phyloP scores from a whole-genome alignment of 2,329 filamentous ascomycete species.

The Huntiella omanensis region DNA sequence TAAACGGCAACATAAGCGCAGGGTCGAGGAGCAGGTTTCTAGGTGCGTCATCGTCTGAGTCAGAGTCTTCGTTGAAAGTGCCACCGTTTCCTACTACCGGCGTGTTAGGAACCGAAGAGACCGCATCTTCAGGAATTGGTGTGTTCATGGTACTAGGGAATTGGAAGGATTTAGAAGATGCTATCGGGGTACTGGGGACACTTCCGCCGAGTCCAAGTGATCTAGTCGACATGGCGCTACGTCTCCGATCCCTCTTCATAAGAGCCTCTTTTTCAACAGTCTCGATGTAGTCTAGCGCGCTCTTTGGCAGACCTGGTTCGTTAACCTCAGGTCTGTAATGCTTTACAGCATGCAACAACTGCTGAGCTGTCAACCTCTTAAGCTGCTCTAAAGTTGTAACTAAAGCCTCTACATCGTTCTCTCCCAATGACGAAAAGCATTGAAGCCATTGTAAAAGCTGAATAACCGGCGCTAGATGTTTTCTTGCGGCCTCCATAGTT shows the following conservation, averaged over 20 bases:
- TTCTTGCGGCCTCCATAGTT: constrained; percentile 64
- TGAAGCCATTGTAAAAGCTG: constrained; percentile 95
- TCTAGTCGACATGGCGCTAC: constrained; percentile 26
- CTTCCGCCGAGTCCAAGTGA: constrained; percentile 14
- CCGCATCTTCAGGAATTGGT: constrained; percentile 14
- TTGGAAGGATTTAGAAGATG: constrained; percentile 22
- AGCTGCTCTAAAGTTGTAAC: constrained; percentile 80
- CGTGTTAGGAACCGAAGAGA: constrained; percentile 7
- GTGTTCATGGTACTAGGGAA: constrained; percentile 22
- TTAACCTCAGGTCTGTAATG: constrained; percentile 91
- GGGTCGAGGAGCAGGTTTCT: constrained; percentile 70
- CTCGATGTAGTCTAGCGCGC: constrained; percentile 68
- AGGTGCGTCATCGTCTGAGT: constrained; percentile 41
- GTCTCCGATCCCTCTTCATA: constrained; percentile 34
- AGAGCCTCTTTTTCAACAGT: constrained; percentile 60
- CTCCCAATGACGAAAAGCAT: constrained; percentile 79
- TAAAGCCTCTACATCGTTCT: constrained; percentile 72
- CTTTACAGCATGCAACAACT: constrained; percentile 78
- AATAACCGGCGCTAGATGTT: constrained; percentile 75
- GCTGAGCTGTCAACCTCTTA: constrained; percentile 64
- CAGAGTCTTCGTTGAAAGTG: constrained; percentile 13
- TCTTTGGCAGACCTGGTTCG: constrained; percentile 78
- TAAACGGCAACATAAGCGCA: constrained; percentile 82
- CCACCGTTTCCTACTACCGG: constrained; percentile 2
- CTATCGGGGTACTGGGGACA: constrained; percentile 24